These are phyloP conservation scores for Isatis tinctoria DNA, from an alignment of 345 rosid genomes.

Conservation along the genomic window DNA sequence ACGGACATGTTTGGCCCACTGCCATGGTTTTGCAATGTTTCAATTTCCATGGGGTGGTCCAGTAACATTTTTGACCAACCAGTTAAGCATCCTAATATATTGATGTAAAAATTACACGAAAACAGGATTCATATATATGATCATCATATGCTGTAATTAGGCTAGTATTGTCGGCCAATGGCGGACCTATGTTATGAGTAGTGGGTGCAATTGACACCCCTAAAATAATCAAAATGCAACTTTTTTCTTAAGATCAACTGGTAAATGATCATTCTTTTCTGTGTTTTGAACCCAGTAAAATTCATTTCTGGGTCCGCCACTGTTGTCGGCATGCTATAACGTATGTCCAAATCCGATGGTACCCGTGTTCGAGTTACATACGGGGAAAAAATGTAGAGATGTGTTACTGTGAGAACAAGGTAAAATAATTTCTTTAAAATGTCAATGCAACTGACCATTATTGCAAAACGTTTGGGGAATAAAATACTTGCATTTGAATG, in stretches of 20 bases:
- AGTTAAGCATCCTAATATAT: neutral
- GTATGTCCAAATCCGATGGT: neutral
- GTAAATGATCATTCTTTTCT: no score
- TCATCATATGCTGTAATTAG: neutral
- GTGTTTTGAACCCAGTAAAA: no score
- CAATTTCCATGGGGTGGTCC: neutral
- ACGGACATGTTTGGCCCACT: slow-evolving; percentile 25
- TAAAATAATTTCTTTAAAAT: neutral
- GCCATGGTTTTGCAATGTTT: neutral
- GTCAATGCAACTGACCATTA: neutral
- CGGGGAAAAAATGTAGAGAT: neutral
- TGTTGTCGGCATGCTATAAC: neutral
- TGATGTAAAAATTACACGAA: neutral
- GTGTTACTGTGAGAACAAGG: neutral
- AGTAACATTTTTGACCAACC: neutral
- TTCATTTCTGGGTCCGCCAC: no score
- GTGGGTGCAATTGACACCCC: no score
- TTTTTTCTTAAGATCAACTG: no score
- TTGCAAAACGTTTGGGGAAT: neutral
- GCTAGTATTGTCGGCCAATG: neutral
- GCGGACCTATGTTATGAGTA: no score
- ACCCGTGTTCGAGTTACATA: neutral
- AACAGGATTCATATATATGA: neutral
- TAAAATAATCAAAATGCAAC: no score
- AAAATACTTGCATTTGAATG: neutral